A percentile compares a stretch with the other conserved stretches of the same genome.
phyloP scores from a whole-genome alignment of 805 yeast genomes.

The Ogataea populi-albae region DNA sequence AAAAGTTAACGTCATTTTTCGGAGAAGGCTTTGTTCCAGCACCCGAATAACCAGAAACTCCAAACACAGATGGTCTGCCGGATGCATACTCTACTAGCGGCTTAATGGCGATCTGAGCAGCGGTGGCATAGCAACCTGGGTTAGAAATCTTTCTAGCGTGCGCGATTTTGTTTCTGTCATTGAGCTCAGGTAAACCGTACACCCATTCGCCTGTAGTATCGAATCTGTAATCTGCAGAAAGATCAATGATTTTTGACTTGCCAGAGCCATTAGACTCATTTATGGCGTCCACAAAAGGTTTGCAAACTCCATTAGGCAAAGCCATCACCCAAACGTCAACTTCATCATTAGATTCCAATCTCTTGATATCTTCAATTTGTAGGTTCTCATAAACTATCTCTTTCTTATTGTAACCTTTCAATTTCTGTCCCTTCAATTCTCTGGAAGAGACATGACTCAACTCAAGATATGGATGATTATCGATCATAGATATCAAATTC shows the following conservation, averaged over 20 bases:
- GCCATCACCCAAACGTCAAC: slow-evolving; percentile 99
- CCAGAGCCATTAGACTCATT: slow-evolving; percentile 55
- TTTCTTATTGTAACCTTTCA: slow-evolving; percentile 82
- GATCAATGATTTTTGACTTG: slow-evolving; percentile 79
- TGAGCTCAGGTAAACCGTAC: slow-evolving; percentile 94
- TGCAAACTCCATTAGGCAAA: slow-evolving; percentile 94
- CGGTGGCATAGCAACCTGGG: slow-evolving; percentile 99
- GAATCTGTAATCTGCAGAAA: slow-evolving; percentile 95
- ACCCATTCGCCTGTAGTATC: slow-evolving; percentile 86
- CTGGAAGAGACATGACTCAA: slow-evolving; percentile 93
- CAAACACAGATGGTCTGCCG: slow-evolving; percentile 84
- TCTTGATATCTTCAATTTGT: slow-evolving; percentile 79
- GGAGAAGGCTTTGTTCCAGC: slow-evolving; percentile 99
- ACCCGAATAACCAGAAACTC: slow-evolving; percentile 98
- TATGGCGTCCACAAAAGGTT: slow-evolving; percentile 79
- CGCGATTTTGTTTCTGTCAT: slow-evolving; percentile 62
- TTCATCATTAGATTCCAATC: slow-evolving; percentile 68
- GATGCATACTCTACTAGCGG: slow-evolving; percentile 70
- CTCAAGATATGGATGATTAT: slow-evolving; percentile 84
- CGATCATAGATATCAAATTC: slow-evolving; percentile 81
- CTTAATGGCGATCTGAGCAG: slow-evolving; percentile 88
- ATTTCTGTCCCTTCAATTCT: slow-evolving; percentile 82
- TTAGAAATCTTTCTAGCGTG: slow-evolving; percentile 81
- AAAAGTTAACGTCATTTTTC: slow-evolving; percentile 76
- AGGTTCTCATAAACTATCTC: slow-evolving; percentile 80